Percentiles rank a stretch among this genome's conserved stretches.
These are phyloP conservation scores for Backusella tuberculispora DNA, from an alignment of 192 early-diverging fungal species.

Conservation along the genomic window DNA sequence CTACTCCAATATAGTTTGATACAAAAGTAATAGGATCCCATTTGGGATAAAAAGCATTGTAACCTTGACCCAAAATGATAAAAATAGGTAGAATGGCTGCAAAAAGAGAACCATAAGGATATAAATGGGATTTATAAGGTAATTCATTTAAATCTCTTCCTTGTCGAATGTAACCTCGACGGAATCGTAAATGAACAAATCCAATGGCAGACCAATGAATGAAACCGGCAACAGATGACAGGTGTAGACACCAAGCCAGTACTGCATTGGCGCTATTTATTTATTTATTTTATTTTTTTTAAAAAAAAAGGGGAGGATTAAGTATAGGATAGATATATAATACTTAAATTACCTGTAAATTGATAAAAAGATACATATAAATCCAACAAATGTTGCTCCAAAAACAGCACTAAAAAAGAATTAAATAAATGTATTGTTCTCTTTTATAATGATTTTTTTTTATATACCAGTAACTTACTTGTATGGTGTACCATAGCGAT, in stretches of 20 bases:
- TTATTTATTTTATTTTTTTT: slow-evolving; percentile 72
- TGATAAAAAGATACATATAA: slow-evolving; percentile 55
- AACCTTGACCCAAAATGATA: slow-evolving; percentile 66
- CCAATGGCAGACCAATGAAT: slow-evolving; percentile 78
- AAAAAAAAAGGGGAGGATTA: slow-evolving; percentile 19
- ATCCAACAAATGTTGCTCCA: slow-evolving; percentile 55
- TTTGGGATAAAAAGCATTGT: slow-evolving; percentile 52
- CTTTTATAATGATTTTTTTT: background rate
- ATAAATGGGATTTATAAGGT: slow-evolving; percentile 67
- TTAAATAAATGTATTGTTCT: background rate
- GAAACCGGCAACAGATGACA: slow-evolving; percentile 65
- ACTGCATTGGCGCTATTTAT: slow-evolving; percentile 69
- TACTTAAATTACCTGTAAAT: slow-evolving; percentile 40
- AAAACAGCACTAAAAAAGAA: slow-evolving; percentile 43
- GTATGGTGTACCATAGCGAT: slow-evolving; percentile 60
- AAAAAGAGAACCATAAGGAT: slow-evolving; percentile 70
- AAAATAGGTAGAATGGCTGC: slow-evolving; percentile 58
- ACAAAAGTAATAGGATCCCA: slow-evolving; percentile 58
- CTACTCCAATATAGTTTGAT: slow-evolving; percentile 62
- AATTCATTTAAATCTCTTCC: slow-evolving; percentile 60
- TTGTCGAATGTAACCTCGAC: slow-evolving; percentile 71
- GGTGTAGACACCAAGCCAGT: background rate
- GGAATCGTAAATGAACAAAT: slow-evolving; percentile 78
- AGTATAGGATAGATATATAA: slow-evolving; percentile 60
- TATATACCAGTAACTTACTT: background rate